Base-by-base conservation (phyloP, 2,329 filamentous ascomycete genomes). In the Colletotrichum echinochloae region DNA sequence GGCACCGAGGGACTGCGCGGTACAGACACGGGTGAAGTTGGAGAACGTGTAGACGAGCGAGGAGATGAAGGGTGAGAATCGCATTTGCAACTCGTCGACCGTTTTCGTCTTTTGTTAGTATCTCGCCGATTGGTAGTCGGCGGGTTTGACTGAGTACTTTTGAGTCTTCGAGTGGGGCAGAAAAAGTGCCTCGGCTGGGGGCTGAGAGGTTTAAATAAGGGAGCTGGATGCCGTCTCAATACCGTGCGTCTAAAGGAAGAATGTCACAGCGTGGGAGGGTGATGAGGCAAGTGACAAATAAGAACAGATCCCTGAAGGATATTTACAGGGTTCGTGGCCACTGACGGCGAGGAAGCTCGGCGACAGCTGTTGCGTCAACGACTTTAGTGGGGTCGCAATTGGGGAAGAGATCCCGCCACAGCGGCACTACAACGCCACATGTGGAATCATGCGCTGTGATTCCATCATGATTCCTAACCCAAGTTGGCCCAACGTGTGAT, bases 1-100 rank as follows among this genome's bases (percentile, higher is more conserved):
- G 73, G 60, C 49, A 23, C 20, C 26, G 73, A 72, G 74, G 35
- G 60, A 72, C 70, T 72, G 78, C 66, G 77, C 75, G 71, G 78
- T 75, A 75, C 78, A 78, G 64, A 77, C 75, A 65, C 81, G 81
- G 56, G 81, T 81, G 75, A 85, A 78, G 74, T 79, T 83, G 71
- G 84, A 85, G 71, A 88, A 77, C 5, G 83, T 81, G 76, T 82
- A 85, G 73, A 86, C 75, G 70, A 89, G 76, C 62, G 80, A 83
- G 65, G 85, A 81, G 65, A 87, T 75, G 61, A 86, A 78, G 60
- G 81, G 83, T 74, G 82, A 83, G 74, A 88, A 82, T 76, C 84
- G 85, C 86, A 89, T 89, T 70, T 33, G 41, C 48, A 51, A 54
- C 14, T 20, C 26, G 20, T 48, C 30, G 20, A 8, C 33, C 18